Evolutionary conservation across 2,329 filamentous ascomycete genomes (phyloP).

Genomic region (Pseudogymnoascus sp.): DNA sequence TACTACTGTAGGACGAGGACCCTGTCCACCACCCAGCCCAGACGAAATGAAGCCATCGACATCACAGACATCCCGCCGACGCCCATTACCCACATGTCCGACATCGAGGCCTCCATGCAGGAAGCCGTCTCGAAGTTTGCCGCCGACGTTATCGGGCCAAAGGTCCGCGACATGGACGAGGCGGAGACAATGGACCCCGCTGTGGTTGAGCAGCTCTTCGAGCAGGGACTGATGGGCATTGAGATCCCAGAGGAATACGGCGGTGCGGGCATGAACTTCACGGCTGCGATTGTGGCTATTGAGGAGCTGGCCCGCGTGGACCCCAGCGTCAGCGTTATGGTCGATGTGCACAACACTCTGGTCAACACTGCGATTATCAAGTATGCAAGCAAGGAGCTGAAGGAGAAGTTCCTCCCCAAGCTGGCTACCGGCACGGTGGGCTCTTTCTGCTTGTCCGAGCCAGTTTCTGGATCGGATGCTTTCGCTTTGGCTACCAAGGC

Average conservation of each 20-base stretch:
- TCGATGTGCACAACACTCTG: conserved; percentile 96
- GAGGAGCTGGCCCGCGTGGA: conserved; percentile 93
- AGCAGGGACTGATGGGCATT: conserved; percentile 94
- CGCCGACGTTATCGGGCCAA: conserved; percentile 77
- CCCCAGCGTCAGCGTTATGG: conserved; percentile 87
- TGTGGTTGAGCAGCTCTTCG: conserved; percentile 87
- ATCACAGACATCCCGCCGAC: conserved; percentile 76
- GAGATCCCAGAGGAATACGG: conserved; percentile 97
- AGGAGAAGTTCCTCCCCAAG: conserved; percentile 82
- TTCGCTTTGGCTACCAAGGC: conserved; percentile 93
- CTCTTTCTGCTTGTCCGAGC: conserved; percentile 89
- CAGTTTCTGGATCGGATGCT: conserved; percentile 86
- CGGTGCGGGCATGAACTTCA: conserved; percentile 98
- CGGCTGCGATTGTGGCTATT: conserved; percentile 87
- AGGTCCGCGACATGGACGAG: conserved; percentile 96
- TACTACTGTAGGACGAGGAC: conserved; percentile 34
- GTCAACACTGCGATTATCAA: conserved; percentile 91
- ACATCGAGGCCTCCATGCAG: conserved; percentile 80
- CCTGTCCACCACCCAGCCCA: conserved; percentile 52
- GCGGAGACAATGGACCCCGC: conserved; percentile 83
- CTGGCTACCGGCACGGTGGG: conserved; percentile 83
- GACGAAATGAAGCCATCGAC: conserved; percentile 46
- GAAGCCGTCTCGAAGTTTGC: conserved; percentile 89
- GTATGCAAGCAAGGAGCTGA: conserved; percentile 66
- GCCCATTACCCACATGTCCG: conserved; percentile 85